These are phyloP conservation scores for Pseudopithomyces maydicus DNA, from an alignment of 2,329 filamentous ascomycete species.

Conservation along the genomic window DNA sequence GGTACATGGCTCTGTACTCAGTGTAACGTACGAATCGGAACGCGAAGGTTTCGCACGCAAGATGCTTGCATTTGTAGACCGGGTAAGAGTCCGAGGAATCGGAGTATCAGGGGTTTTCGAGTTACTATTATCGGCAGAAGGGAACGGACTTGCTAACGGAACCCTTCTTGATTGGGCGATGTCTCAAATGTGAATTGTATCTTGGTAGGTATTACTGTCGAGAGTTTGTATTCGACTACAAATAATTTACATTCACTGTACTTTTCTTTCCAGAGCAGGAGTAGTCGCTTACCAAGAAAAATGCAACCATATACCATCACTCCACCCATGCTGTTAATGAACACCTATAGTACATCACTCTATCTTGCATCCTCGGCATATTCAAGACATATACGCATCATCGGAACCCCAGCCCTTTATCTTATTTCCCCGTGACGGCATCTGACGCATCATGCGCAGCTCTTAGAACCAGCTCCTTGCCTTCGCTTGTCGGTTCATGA, in stretches of 20 bases:
- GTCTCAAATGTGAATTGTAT: neutral
- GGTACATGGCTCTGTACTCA: neutral
- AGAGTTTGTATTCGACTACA: neutral
- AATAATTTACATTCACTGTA: conserved; percentile 10
- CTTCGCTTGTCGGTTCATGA: conserved; percentile 43
- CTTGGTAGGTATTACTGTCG: neutral
- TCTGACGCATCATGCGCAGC: conserved; percentile 53
- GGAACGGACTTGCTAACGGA: neutral
- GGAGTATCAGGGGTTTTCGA: neutral
- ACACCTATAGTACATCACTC: neutral
- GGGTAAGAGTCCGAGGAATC: neutral
- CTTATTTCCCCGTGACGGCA: conserved; percentile 11
- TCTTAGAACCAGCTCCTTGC: conserved; percentile 54
- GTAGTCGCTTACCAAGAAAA: conserved; percentile 6
- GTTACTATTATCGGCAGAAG: neutral
- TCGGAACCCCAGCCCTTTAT: neutral
- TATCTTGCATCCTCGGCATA: neutral
- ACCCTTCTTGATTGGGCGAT: neutral
- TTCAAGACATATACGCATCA: conserved; percentile 9
- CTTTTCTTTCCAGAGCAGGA: conserved; percentile 12
- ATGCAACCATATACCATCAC: conserved; percentile 13
- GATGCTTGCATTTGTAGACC: neutral
- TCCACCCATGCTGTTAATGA: conserved; percentile 12
- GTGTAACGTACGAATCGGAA: neutral
- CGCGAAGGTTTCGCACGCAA: neutral